These are phyloP conservation scores for Metschnikowia lochheadii DNA, from an alignment of 805 yeast genomes.

Conservation along the genomic window DNA sequence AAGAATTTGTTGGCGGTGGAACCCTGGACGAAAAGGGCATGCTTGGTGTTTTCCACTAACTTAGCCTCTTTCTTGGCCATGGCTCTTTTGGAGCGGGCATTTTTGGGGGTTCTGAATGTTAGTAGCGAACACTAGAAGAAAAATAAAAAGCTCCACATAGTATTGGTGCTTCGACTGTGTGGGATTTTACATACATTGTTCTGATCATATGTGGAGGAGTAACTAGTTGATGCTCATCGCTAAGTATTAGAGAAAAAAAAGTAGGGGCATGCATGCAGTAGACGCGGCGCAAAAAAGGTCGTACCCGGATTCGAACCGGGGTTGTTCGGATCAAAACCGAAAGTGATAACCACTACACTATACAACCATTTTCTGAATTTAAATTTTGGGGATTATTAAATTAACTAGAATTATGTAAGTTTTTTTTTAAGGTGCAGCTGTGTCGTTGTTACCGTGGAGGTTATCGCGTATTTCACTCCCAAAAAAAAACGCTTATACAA, in stretches of 20 bases:
- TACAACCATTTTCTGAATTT: slow-evolving; percentile 32
- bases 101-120: slow-evolving; percentile 69
- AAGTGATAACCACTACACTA: slow-evolving; percentile 81
- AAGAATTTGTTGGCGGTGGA: slow-evolving; percentile 69
- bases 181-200: slow-evolving; percentile 30
- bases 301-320: slow-evolving; percentile 85
- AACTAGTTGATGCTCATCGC: slow-evolving; percentile 15
- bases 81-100: slow-evolving; percentile 94
- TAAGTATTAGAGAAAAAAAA: slow-evolving; percentile 1
- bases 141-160: not conserved
- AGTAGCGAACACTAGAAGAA: slow-evolving; percentile 10
- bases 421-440: too few species aligned
- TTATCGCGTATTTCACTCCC: too few species aligned
- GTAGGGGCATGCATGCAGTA: not conserved
- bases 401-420: not conserved
- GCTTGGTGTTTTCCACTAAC: slow-evolving; percentile 82
- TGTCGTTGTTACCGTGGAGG: too few species aligned
- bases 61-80: slow-evolving; percentile 85
- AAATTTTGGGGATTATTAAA: too few species aligned
- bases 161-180: not conserved
- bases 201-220: slow-evolving; percentile 26
- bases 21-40: slow-evolving; percentile 90
- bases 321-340: slow-evolving; percentile 79
- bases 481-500: too few species aligned
- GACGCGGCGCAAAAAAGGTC: slow-evolving; percentile 44